A percentile compares a stretch with the other conserved stretches of the same genome.
Conservation (phyloP, 73 alveolate species). For the Effrenium voratum region DNA sequence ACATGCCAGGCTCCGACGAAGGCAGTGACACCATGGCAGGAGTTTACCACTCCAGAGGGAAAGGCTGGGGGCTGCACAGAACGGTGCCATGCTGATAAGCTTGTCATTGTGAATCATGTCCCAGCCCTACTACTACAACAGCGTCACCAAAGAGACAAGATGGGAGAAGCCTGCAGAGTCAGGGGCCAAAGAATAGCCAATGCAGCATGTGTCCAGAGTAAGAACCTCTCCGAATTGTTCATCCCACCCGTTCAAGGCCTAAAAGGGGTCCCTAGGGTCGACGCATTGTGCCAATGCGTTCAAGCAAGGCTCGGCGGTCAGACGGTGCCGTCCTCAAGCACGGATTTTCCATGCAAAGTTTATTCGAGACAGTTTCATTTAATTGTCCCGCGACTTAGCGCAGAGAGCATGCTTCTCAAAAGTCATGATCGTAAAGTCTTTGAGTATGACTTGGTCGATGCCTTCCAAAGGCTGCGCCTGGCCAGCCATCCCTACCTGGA, state of each 20-base stretch:
- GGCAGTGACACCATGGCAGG: conserved; percentile 94
- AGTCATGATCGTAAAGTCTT: too few relatives aligned
- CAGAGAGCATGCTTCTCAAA: too few relatives aligned
- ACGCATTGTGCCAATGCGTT: too few relatives aligned
- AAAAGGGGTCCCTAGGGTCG: too few relatives aligned
- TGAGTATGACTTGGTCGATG: too few relatives aligned
- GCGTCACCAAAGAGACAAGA: conserved; percentile 93
- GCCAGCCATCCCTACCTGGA: conserved; percentile 39
- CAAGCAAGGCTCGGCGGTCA: conserved; percentile 73
- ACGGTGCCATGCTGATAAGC: background rate
- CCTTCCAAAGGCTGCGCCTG: conserved; percentile 61
- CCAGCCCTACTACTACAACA: conserved; percentile 94
- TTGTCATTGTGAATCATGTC: background rate
- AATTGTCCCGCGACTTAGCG: too few relatives aligned
- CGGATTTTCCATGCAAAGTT: too few relatives aligned
- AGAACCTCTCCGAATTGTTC: too few relatives aligned
- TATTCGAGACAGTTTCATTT: too few relatives aligned
- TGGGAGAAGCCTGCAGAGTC: conserved; percentile 93
- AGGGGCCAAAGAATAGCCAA: too few relatives aligned
- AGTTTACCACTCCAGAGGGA: conserved; percentile 91
- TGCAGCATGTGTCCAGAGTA: too few relatives aligned
- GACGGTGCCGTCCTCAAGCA: background rate
- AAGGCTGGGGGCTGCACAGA: conserved; percentile 33
- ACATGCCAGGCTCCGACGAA: conserved; percentile 72
- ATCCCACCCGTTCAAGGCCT: too few relatives aligned